Base-by-base conservation (phyloP, 1,284 basidiomycete genomes). In the Trichosporon sp. region DNA sequence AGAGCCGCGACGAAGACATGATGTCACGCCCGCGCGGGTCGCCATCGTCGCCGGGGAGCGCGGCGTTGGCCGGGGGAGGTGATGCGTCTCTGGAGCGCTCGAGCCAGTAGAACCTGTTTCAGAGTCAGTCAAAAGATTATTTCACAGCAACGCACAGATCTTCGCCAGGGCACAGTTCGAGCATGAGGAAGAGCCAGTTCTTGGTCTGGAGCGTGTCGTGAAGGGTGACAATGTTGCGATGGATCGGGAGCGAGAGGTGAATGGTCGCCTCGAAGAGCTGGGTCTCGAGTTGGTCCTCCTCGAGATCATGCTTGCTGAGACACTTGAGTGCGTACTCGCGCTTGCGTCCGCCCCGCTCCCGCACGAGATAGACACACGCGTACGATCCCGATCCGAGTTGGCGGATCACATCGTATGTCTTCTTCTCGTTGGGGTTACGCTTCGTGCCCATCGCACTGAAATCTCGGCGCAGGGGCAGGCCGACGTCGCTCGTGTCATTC, bases 91-190 rank as follows among this genome's bases (percentile, higher is more conserved):
- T 89, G 71, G 92, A 90, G 85, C 94, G 92, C 85, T 98, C 95
- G 69, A 99, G 89, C 88, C 98, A 99, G 86, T 95, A 99, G 84
- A 96, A 98, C 69, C 81, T 81, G 61, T 21, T 38, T 14, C 38
- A 46, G n/a, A 26, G 66, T 77, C 69, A 78, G 76, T 32, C 7
- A 31, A 21, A 40, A 40, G 31, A 4, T 32, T 5, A 48, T 3
- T 37, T 11, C 14, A 3, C 19, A 4, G 6, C 11, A 79, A 79
- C 82, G 78, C 66, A 83, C 79, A 84, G 74, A 82, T 97, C 95
- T 84, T 98, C 93, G 69, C 96, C 97, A 7, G 95, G 96, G 76
- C 98, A 97, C 80, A 92, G 96, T 86, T 99, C 92, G 75, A 94
- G 87, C 59, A 94, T 86, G 65, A 94, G 87, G 76, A 94, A 89